A percentile compares a stretch with the other conserved stretches of the same genome.
Evolutionary conservation across 2,329 filamentous ascomycete genomes (phyloP).

Genomic region (Colletotrichum cuscutae): DNA sequence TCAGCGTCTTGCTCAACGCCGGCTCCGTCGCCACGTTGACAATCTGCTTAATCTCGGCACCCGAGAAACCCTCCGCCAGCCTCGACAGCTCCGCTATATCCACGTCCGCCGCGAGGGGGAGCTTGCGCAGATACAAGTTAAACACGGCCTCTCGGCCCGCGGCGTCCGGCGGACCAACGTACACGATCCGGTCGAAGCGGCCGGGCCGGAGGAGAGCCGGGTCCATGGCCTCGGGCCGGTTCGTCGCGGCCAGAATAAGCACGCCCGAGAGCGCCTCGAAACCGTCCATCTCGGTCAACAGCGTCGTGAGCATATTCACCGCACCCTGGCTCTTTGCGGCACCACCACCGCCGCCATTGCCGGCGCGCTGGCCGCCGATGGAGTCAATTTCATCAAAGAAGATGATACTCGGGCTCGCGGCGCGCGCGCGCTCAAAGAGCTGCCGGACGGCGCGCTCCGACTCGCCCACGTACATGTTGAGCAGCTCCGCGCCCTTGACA

Average conservation of each 20-base stretch:
- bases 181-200: slow-evolving; percentile 85
- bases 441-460: slow-evolving; percentile 87
- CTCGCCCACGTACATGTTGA: slow-evolving; percentile 98
- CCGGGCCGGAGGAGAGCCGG: slow-evolving; percentile 87
- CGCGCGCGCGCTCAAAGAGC: slow-evolving; percentile 85
- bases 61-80: slow-evolving; percentile 81
- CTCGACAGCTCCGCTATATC: slow-evolving; percentile 72
- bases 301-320: slow-evolving; percentile 87
- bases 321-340: slow-evolving; percentile 53
- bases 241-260: slow-evolving; percentile 89
- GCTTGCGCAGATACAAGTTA: slow-evolving; percentile 70
- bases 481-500: slow-evolving; percentile 91
- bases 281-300: slow-evolving; percentile 96
- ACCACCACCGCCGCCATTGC: slow-evolving; percentile 56
- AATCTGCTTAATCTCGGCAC: slow-evolving; percentile 78
- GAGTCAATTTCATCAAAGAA: slow-evolving; percentile 98
- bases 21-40: slow-evolving; percentile 56
- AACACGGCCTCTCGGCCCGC: slow-evolving; percentile 82
- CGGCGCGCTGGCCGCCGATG: slow-evolving; percentile 69
- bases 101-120: slow-evolving; percentile 71
- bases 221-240: slow-evolving; percentile 87
- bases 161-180: slow-evolving; percentile 83
- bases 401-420: slow-evolving; percentile 87
- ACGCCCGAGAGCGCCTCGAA: slow-evolving; percentile 88
- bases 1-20: slow-evolving; percentile 51